Conservation (phyloP, 352 stramenopile genomes). For the Phytophthora vignae region DNA sequence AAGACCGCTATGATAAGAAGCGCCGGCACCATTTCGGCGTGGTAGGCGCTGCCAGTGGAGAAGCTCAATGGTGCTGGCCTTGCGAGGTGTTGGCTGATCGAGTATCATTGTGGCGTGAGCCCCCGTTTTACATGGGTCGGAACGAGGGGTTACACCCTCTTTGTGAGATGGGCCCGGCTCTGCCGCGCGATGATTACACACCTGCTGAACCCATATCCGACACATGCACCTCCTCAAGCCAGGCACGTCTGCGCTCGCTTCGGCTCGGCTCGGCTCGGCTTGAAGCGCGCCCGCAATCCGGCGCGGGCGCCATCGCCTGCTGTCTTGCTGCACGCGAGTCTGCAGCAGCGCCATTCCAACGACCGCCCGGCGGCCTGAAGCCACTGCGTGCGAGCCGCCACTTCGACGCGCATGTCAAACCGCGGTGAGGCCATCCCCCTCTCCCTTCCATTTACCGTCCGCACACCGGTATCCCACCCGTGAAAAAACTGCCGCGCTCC, state of each 20-base stretch:
- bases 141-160: constrained; percentile 3
- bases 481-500: constrained; percentile 7
- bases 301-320: background rate
- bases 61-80: background rate
- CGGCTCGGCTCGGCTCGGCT: background rate
- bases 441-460: background rate
- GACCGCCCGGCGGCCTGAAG: background rate
- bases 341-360: background rate
- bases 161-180: constrained; percentile 16
- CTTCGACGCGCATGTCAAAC: constrained; percentile 6
- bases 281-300: background rate
- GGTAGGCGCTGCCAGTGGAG: background rate
- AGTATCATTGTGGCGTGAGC: background rate
- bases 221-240: background rate
- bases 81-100: background rate
- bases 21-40: background rate
- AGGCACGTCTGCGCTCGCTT: background rate
- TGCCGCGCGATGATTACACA: constrained; percentile 16
- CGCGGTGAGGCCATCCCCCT: background rate
- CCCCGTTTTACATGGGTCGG: constrained; percentile 5
- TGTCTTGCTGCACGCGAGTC: background rate
- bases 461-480: constrained; percentile 4
- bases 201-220: constrained; percentile 25
- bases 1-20: background rate
- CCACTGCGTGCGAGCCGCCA: background rate